Percentiles rank a stretch among this genome's conserved stretches.
Conservation (phyloP, 2,329 filamentous ascomycete species). For the Anisogramma anomala region DNA sequence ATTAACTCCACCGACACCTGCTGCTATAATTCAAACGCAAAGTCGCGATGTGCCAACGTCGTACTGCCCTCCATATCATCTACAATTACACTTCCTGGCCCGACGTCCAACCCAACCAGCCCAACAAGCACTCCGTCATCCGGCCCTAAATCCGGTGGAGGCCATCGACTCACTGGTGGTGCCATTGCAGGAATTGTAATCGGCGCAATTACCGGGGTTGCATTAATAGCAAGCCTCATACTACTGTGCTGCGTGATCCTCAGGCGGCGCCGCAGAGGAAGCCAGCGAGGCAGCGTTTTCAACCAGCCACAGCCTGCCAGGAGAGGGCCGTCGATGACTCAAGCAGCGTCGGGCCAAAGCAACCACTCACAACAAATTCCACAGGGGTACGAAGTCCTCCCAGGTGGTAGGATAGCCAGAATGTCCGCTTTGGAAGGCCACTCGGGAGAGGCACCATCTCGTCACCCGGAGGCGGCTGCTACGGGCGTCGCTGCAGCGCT, state of each 20-base stretch:
- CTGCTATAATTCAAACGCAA: conserved; percentile 72
- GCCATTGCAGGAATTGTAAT: conserved; percentile 85
- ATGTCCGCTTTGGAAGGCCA: conserved; percentile 89
- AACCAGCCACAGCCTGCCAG: conserved; percentile 78
- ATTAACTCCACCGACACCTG: conserved; percentile 91
- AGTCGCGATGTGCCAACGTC: conserved; percentile 63
- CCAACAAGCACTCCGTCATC: conserved; percentile 30
- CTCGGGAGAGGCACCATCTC: conserved; percentile 48
- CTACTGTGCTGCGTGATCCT: conserved; percentile 51
- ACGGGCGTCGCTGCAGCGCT: conserved; percentile 35
- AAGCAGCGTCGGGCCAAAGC: conserved; percentile 20
- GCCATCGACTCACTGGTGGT: conserved; percentile 61
- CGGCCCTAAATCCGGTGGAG: conserved; percentile 16
- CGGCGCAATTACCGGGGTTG: conserved; percentile 61
- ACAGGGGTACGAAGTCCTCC: conserved; percentile 60
- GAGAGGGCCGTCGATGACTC: conserved; percentile 33
- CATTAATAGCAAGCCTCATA: conserved; percentile 56
- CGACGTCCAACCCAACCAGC: conserved; percentile 31
- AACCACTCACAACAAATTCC: conserved; percentile 21
- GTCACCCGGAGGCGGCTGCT: conserved; percentile 36
- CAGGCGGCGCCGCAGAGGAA: conserved; percentile 41
- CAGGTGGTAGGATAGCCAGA: conserved; percentile 80
- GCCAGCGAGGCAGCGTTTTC: conserved; percentile 63
- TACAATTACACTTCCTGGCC: conserved; percentile 49
- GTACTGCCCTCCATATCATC: conserved; percentile 63